Conservation (phyloP, 2,329 filamentous ascomycete genomes). For the Ophiostoma novo-ulmi region DNA sequence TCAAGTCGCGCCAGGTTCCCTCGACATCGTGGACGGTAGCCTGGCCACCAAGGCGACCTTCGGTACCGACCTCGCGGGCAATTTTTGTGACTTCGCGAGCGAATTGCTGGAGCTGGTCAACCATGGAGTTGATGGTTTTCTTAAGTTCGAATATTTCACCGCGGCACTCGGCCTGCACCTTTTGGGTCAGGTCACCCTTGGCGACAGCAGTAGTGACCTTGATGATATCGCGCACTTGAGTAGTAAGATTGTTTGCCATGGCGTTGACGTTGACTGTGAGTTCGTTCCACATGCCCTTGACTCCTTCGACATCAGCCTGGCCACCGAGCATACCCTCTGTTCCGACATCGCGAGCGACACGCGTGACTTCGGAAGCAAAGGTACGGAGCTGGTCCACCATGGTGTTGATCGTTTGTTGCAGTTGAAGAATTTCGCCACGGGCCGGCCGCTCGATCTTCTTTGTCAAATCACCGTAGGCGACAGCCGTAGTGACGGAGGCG, state of each 20-base stretch:
- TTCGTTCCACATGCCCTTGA: conserved; percentile 86
- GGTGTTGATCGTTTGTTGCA: conserved; percentile 83
- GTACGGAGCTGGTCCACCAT: conserved; percentile 83
- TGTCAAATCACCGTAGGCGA: conserved; percentile 75
- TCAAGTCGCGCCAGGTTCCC: conserved; percentile 94
- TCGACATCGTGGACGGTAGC: conserved; percentile 94
- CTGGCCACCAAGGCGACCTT: conserved; percentile 89
- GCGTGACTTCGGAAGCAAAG: conserved; percentile 78
- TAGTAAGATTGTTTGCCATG: conserved; percentile 82
- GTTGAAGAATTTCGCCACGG: conserved; percentile 73
- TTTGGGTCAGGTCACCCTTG: conserved; percentile 89
- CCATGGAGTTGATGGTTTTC: conserved; percentile 98
- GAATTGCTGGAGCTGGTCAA: conserved; percentile 94
- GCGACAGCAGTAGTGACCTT: conserved; percentile 68
- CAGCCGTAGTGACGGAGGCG: conserved; percentile 75
- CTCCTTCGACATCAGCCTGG: conserved; percentile 76
- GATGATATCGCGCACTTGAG: conserved; percentile 92
- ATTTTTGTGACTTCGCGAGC: conserved; percentile 96
- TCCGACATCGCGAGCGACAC: conserved; percentile 76
- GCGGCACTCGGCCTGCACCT: conserved; percentile 87
- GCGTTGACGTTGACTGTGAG: conserved; percentile 81
- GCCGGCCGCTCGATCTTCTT: conserved; percentile 80
- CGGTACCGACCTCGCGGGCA: conserved; percentile 91
- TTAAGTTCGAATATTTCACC: conserved; percentile 93
- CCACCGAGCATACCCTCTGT: conserved; percentile 78